These are phyloP conservation scores for Drechslera avenae DNA, from an alignment of 2,329 filamentous ascomycete species.

Conservation along the genomic window DNA sequence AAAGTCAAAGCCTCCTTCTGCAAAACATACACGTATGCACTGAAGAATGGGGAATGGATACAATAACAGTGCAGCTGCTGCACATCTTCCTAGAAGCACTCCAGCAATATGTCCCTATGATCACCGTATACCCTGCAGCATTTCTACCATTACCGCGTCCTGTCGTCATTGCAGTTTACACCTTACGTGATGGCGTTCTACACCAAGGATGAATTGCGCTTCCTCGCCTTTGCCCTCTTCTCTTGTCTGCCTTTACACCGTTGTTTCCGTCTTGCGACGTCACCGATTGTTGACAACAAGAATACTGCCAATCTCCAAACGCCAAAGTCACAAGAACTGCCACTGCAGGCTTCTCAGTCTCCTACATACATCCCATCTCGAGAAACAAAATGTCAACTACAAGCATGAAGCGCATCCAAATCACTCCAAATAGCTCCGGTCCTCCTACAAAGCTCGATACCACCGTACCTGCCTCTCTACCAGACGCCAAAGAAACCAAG, in stretches of 20 bases:
- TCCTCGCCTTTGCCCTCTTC: constrained; percentile 35
- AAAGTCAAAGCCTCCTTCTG: constrained; percentile 7
- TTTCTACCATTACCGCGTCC: constrained; percentile 23
- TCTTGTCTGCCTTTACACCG: constrained; percentile 36
- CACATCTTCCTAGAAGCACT: neutral
- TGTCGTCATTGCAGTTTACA: constrained; percentile 30
- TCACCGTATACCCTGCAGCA: constrained; percentile 16
- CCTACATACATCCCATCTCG: neutral
- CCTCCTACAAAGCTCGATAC: constrained; percentile 50
- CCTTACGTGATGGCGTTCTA: constrained; percentile 25
- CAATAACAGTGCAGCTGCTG: neutral
- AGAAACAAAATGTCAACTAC: neutral
- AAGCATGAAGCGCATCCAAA: constrained; percentile 49
- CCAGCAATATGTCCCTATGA: constrained; percentile 6
- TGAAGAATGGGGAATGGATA: neutral
- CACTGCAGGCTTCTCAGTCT: neutral
- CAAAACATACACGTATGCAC: neutral
- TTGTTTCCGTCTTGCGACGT: constrained; percentile 14
- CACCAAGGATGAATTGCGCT: constrained; percentile 27
- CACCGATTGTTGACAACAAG: constrained; percentile 6
- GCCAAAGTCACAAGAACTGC: neutral
- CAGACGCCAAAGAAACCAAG: constrained; percentile 53
- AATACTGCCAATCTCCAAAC: constrained; percentile 1
- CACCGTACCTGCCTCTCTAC: constrained; percentile 44
- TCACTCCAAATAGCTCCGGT: constrained; percentile 47